Percentiles rank a stretch among this genome's conserved stretches.
These are phyloP conservation scores for Plasmodium gonderi DNA, from an alignment of 169 alveolate species.

Conservation along the genomic window DNA sequence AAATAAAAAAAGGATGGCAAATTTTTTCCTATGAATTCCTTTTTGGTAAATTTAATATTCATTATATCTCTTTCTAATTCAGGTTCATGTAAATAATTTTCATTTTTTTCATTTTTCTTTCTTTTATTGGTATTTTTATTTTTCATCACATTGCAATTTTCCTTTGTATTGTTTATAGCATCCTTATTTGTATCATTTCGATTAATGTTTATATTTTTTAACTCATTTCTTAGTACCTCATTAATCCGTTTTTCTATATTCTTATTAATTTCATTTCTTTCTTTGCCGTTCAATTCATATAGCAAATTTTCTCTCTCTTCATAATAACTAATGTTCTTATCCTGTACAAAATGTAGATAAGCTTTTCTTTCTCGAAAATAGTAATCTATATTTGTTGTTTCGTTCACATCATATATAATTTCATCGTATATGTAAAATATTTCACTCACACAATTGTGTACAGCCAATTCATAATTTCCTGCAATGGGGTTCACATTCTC, in stretches of 20 bases:
- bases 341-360: conserved; percentile 15
- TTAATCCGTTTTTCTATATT: not conserved
- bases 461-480: conserved; percentile 11
- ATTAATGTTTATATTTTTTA: not conserved
- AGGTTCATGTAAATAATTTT: conserved; percentile 28
- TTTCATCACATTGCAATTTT: conserved; percentile 4
- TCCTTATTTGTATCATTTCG: not conserved
- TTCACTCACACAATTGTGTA: conserved; percentile 55
- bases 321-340: conserved; percentile 6
- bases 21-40: conserved; percentile 11
- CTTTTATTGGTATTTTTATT: conserved; percentile 41
- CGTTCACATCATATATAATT: conserved; percentile 46
- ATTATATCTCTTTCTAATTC: conserved; percentile 71
- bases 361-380: conserved; percentile 20
- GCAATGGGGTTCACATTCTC: too few relatives aligned
- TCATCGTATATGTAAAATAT: conserved; percentile 40
- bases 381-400: conserved; percentile 20
- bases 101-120: conserved; percentile 67
- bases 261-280: not conserved
- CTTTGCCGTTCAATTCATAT: conserved; percentile 4
- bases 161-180: not conserved
- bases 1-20: conserved; percentile 41
- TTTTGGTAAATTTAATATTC: conserved; percentile 41
- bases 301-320: conserved; percentile 1
- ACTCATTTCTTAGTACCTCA: not conserved